Evolutionary conservation across 371 early-diverging fungal genomes (phyloP).

Genomic region (Catenaria anguillulae): DNA sequence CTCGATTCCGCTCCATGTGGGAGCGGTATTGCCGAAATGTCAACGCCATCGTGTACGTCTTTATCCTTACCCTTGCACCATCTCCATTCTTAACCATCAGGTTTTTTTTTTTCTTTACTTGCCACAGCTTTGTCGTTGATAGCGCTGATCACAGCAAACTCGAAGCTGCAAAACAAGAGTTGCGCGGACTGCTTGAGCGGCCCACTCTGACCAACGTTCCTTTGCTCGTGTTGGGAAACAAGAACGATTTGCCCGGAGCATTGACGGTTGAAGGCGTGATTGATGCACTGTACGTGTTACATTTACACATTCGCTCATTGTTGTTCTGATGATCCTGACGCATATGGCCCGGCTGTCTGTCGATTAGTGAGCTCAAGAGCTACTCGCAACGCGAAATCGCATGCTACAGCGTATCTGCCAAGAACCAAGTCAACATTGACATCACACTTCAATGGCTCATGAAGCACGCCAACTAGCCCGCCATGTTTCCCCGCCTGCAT

Average conservation of each 20-base stretch:
- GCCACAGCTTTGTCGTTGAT: conserved; percentile 78
- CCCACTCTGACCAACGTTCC: conserved; percentile 84
- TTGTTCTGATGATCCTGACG: no score
- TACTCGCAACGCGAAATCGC: conserved; percentile 91
- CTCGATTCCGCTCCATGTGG: conserved; percentile 91
- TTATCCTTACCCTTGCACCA: background rate
- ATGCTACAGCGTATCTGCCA: conserved; percentile 98
- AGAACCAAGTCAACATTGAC: conserved; percentile 94
- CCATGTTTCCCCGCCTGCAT: no score
- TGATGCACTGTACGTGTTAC: conserved; percentile 60
- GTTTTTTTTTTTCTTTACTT: conserved; percentile 21
- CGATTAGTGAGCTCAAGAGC: conserved; percentile 3
- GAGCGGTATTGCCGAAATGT: conserved; percentile 54
- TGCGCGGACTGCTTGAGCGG: conserved; percentile 76
- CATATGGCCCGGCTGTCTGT: no score
- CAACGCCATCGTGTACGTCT: conserved; percentile 89
- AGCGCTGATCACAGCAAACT: conserved; percentile 85
- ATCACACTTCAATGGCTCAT: conserved; percentile 63
- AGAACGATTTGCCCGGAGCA: conserved; percentile 91
- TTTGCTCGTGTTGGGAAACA: conserved; percentile 95
- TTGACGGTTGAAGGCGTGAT: conserved; percentile 81
- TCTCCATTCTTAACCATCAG: no score
- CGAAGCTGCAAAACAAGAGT: conserved; percentile 78
- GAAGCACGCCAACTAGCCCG: background rate
- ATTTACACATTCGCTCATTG: no score